Conservation (phyloP, 2,329 filamentous ascomycete species). For the Arthrobotrys megalospora region DNA sequence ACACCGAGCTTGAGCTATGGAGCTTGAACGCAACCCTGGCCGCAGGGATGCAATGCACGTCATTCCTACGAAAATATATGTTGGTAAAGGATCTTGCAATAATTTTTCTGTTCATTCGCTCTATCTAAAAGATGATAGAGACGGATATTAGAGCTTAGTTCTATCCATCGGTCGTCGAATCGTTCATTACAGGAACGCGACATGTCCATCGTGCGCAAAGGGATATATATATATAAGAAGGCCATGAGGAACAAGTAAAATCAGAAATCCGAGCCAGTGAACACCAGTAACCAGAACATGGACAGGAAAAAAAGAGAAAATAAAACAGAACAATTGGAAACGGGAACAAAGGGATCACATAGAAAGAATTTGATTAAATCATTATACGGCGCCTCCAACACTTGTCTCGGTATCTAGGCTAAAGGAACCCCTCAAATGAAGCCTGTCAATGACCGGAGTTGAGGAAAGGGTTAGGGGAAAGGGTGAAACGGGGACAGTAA, state of each 20-base stretch:
- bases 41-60: too few species aligned
- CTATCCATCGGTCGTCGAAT: slow-evolving; percentile 8
- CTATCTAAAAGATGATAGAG: not conserved
- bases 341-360: not conserved
- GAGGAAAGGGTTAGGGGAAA: not conserved
- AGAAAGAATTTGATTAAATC: slow-evolving; percentile 16
- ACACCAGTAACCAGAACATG: slow-evolving; percentile 16
- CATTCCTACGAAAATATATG: too few species aligned
- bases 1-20: too few species aligned
- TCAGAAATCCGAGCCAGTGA: slow-evolving; percentile 20
- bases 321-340: not conserved
- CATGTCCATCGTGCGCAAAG: not conserved
- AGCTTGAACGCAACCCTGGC: too few species aligned
- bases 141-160: not conserved
- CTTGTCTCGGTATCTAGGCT: too few species aligned
- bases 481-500: not conserved
- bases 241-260: slow-evolving; percentile 8
- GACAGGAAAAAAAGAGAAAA: not conserved
- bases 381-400: not conserved
- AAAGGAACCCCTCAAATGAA: not conserved
- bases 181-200: slow-evolving; percentile 16
- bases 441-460: not conserved
- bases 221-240: slow-evolving; percentile 21
- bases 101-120: not conserved
- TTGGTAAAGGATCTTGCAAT: not conserved